Conservation (phyloP, 495 filamentous ascomycete genomes). For the Wilcoxina mikolae region DNA sequence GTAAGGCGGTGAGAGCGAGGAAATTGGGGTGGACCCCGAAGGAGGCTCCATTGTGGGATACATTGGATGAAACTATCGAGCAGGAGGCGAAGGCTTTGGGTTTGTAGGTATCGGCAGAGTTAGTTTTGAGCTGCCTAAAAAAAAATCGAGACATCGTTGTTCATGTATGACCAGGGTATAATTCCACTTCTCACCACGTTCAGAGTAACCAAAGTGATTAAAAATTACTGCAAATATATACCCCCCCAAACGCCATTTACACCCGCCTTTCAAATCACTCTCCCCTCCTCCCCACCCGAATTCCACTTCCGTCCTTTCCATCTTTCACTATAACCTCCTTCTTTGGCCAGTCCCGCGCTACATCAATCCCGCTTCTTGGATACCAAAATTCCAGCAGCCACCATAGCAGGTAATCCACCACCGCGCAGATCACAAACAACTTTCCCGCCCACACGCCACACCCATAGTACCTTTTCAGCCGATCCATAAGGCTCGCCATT, state of each 20-base stretch:
- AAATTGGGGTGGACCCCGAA: constrained; percentile 21
- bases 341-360: constrained; percentile 79
- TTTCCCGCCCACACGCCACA: constrained; percentile 99
- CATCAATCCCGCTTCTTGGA: constrained; percentile 71
- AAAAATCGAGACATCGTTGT: too few species aligned
- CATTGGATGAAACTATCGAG: constrained; percentile 16
- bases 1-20: constrained; percentile 21
- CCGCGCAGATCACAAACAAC: constrained; percentile 83
- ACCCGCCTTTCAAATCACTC: too few species aligned
- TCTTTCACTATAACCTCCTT: constrained; percentile 33
- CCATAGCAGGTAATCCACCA: constrained; percentile 84
- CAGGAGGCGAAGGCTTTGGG: constrained; percentile 18
- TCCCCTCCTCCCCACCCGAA: background rate
- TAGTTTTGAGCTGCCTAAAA: too few species aligned
- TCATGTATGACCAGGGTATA: too few species aligned
- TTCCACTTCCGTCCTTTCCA: background rate
- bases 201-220: too few species aligned
- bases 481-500: constrained; percentile 61
- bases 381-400: constrained; percentile 59
- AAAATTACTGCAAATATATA: too few species aligned
- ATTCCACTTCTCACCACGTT: too few species aligned
- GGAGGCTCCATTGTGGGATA: constrained; percentile 12
- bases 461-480: constrained; percentile 92
- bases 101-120: constrained; percentile 7
- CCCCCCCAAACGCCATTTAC: too few species aligned